Percentiles rank a stretch among this genome's conserved stretches.
Evolutionary conservation across 2,329 filamentous ascomycete genomes (phyloP).

Genomic region (Colletotrichum sp.): DNA sequence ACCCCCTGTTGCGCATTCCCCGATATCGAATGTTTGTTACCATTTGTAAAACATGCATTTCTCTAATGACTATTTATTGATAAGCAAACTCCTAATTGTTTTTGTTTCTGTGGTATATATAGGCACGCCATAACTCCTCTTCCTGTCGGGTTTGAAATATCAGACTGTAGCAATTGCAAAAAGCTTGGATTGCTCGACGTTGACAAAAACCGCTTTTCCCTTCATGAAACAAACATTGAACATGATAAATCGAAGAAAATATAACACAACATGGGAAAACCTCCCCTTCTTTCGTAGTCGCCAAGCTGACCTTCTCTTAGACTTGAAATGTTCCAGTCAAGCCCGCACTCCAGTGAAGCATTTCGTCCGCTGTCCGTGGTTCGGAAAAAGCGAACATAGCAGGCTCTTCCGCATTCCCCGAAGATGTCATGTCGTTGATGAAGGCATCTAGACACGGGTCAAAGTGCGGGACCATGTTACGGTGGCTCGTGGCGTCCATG

Average conservation of each 20-base stretch:
- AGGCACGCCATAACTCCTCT: background rate
- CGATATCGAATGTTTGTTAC: background rate
- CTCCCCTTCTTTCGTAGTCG: background rate
- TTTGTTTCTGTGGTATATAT: background rate
- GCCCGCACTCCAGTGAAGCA: conserved; percentile 5
- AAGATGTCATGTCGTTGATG: background rate
- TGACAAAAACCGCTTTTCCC: background rate
- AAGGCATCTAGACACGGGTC: background rate
- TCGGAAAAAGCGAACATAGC: background rate
- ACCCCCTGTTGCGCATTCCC: background rate
- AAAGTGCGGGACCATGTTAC: background rate
- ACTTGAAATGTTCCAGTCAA: background rate
- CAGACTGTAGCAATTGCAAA: background rate
- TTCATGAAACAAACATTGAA: background rate
- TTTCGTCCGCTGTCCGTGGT: background rate
- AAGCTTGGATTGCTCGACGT: background rate
- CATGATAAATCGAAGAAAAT: background rate
- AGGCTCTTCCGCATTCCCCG: background rate
- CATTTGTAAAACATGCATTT: background rate
- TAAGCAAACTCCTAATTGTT: background rate
- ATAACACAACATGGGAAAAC: background rate
- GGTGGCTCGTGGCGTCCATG: background rate
- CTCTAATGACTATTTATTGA: background rate
- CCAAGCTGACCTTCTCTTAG: background rate
- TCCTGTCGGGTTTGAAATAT: background rate